Base-by-base conservation (phyloP, 768 basidiomycete species). In the Suillus americanus region DNA sequence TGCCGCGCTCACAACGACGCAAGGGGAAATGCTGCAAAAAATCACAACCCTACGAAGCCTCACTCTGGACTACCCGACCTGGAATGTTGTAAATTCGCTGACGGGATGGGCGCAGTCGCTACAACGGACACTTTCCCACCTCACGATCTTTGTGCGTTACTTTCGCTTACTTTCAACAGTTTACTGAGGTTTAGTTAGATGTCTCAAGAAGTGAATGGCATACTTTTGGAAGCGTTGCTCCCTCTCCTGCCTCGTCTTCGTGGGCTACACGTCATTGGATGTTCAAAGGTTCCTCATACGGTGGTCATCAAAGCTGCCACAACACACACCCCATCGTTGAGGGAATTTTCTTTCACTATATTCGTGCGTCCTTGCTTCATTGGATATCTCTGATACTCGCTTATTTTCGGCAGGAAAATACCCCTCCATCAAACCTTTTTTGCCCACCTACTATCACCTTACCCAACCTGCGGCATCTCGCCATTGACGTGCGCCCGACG, bases 231-330 rank as follows among this genome's bases (percentile, higher is more conserved):
- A 48, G 63, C 75, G 37, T 80, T 80, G 3, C 73, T 91, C 12
- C 59, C 70, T 18, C 78, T 84, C 8, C 78, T 91, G 0, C 85
- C 89, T 0, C 74, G 77, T 33, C 79, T 92, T 12, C 74, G 76
- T 10, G 84, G 83, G 6, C 78, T 92, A 3, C 88, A 91, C 72
- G 73, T 92, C 33, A 71, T 90, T 35, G 80, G 79, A 5, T 92
- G 91, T 72, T 73, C 82, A 7, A 84, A 85, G 64, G 71, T 89
- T 40, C 81, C 86, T 51, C 88, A 91, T 67, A 62, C 71, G 10
- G 68, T 73, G 40, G 75, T 90, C 8, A 77, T 92, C 38, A 76
- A 75, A 18, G 74, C 82, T 25, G 73, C 83, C 13, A 64, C 72
- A 7, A 66, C 71, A 0, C 77, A 85, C 56, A 86, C 84, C 0